Conservation (phyloP, 2,329 filamentous ascomycete species). For the Macrophomina pseudophaseolina region DNA sequence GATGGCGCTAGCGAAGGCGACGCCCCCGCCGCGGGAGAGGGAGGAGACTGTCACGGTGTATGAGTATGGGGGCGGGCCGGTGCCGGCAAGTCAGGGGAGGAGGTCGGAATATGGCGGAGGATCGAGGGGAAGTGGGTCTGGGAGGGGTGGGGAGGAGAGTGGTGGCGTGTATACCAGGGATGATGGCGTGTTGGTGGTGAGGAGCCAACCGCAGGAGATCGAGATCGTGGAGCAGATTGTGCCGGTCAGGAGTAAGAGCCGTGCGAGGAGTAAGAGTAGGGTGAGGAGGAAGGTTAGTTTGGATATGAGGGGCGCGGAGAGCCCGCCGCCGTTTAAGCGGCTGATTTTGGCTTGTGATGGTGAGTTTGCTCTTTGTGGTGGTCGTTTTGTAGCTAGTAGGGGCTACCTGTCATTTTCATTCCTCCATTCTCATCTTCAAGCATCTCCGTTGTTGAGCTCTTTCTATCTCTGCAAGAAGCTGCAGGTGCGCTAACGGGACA, state of each 20-base stretch:
- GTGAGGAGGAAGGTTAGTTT: slow-evolving; percentile 22
- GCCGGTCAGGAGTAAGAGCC: slow-evolving; percentile 2
- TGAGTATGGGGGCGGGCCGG: slow-evolving; percentile 1
- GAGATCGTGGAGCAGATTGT: slow-evolving; percentile 23
- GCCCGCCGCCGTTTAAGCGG: slow-evolving; percentile 35
- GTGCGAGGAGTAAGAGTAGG: slow-evolving; percentile 19
- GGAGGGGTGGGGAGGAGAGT: background rate
- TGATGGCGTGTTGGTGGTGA: slow-evolving; percentile 16
- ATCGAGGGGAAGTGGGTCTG: background rate
- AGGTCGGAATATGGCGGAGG: background rate
- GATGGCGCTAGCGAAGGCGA: background rate
- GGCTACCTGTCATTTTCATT: background rate
- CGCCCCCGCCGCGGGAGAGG: background rate
- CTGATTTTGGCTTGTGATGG: slow-evolving; percentile 49
- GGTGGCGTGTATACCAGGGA: slow-evolving; percentile 14
- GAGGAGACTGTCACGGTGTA: background rate
- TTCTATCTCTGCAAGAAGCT: no score
- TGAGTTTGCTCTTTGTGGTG: slow-evolving; percentile 19
- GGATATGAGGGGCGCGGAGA: slow-evolving; percentile 24
- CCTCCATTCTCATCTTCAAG: background rate
- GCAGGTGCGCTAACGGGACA: no score
- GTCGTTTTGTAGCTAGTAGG: background rate
- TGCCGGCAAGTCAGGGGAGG: background rate
- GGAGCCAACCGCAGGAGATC: slow-evolving; percentile 21
- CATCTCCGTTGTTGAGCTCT: no score